Conservation (phyloP, 2,329 filamentous ascomycete species). For the Fusarium heterosporum region DNA sequence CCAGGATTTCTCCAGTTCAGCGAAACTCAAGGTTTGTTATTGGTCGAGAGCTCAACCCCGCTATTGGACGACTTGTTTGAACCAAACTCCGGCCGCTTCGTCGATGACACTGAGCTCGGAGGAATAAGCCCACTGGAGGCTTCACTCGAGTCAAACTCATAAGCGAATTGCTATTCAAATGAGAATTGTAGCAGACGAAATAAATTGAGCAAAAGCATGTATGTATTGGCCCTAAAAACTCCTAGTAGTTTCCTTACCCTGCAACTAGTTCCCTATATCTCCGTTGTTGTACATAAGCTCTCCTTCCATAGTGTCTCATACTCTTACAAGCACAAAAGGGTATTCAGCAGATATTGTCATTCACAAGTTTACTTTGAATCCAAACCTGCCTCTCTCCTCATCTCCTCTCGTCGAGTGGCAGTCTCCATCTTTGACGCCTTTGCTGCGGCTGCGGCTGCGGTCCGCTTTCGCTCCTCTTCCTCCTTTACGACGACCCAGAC, state of each 20-base stretch:
- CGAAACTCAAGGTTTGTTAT: neutral
- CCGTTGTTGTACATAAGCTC: constrained; percentile 39
- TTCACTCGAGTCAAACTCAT: neutral
- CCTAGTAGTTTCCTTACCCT: constrained; percentile 19
- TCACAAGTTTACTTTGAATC: constrained; percentile 47
- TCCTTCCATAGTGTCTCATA: constrained; percentile 29
- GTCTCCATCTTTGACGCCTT: constrained; percentile 56
- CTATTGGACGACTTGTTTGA: neutral
- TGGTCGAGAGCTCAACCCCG: neutral
- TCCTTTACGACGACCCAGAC: constrained; percentile 66
- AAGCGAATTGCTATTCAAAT: neutral
- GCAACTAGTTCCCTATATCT: constrained; percentile 14
- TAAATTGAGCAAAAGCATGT: constrained; percentile 15
- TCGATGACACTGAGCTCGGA: neutral
- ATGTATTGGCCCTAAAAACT: constrained; percentile 28
- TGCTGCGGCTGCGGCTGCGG: constrained; percentile 52
- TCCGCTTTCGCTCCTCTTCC: constrained; percentile 58
- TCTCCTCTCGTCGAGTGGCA: constrained; percentile 59
- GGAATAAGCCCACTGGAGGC: neutral
- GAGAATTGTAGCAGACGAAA: neutral
- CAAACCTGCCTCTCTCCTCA: constrained; percentile 62
- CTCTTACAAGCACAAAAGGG: constrained; percentile 39
- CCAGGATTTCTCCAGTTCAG: neutral
- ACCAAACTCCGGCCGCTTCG: neutral
- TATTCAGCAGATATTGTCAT: neutral